phyloP scores from a whole-genome alignment of 148 eudicot genomes.

The Silene uniflora region DNA sequence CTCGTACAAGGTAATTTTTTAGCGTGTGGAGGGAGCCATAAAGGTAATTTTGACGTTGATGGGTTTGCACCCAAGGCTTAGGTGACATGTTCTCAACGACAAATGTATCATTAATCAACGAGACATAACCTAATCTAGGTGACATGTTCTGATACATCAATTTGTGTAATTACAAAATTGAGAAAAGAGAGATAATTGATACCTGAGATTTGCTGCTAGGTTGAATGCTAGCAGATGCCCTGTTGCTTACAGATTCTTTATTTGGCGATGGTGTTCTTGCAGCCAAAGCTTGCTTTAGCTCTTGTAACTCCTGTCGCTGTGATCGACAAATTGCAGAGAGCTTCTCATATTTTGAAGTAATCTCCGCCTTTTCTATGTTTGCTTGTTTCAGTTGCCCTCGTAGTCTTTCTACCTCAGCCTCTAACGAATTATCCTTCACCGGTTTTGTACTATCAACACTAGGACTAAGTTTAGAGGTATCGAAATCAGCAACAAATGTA shows the following conservation, averaged over 20 bases:
- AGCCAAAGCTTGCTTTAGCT: slow-evolving; percentile 77
- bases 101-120: not conserved
- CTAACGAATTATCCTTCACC: slow-evolving; percentile 42
- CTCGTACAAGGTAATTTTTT: not conserved
- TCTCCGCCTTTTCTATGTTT: slow-evolving; percentile 68
- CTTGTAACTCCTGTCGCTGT: slow-evolving; percentile 93
- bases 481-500: slow-evolving; percentile 83
- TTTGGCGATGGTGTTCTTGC: slow-evolving; percentile 57
- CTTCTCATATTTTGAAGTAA: slow-evolving; percentile 84
- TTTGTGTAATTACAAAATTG: not conserved
- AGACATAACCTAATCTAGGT: not conserved
- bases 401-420: slow-evolving; percentile 66
- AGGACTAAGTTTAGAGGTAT: slow-evolving; percentile 50
- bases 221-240: slow-evolving; percentile 41
- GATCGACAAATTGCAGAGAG: slow-evolving; percentile 81
- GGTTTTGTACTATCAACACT: slow-evolving; percentile 30
- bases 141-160: not conserved
- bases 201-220: slow-evolving; percentile 48
- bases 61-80: not conserved
- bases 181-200: slow-evolving; percentile 14
- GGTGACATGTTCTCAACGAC: not conserved
- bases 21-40: not conserved
- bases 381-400: slow-evolving; percentile 70
- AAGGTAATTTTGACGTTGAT: not conserved
- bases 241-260: slow-evolving; percentile 35